Base-by-base conservation (phyloP, 2,329 filamentous ascomycete genomes). In the Emergomyces pasteurianus region DNA sequence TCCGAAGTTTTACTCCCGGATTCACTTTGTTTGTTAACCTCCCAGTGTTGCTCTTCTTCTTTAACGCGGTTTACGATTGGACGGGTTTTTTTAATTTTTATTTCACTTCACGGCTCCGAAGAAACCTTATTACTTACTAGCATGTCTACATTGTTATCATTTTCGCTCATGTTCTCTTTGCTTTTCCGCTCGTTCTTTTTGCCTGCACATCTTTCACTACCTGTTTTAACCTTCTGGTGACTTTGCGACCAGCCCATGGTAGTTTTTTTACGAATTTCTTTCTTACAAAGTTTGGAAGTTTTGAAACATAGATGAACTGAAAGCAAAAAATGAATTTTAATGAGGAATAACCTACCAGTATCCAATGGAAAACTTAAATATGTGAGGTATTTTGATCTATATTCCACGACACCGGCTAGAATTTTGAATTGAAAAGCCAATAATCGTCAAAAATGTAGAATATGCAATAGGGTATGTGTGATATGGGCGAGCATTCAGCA, bases 61-160 rank as follows among this genome's bases (percentile, higher is more conserved):
- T 55, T 46, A 53, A 53, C 58, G 49, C 58, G 31, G 36, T 56
- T 56, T 55, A 60, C n/a, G 47, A 60, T 42, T 60, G 21, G 40
- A 49, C 50, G 34, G 52, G 21, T 10, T 31, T 21, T 21, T 60
- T 21, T 16, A 28, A 34, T 31, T 60, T 28, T 34, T 14, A n/a
- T 26, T 12, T 57, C 21, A 31, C 50, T 38, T 40, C 26, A 8
- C 34, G 57, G 46, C 46, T 36, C 38, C 31, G 43, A 50, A 40
- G n/a, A 38, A 28, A 49, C 26, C 18, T 40, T 49, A n/a, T 49
- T 46, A 12, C 12, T 43, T 57, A 21, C 26, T 46, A 1, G 23
- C 12, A 31, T 55, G 18, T 21, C 40, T 57, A 23, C 26, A 36
- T 5, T 34, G 42, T 42, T 14, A 12, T 53, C 23, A 9, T 28